Evolutionary conservation across 768 basidiomycete species (phyloP), one percentile per base, ranked within the genome.

Genomic region (Kwoniella heveanensis): DNA sequence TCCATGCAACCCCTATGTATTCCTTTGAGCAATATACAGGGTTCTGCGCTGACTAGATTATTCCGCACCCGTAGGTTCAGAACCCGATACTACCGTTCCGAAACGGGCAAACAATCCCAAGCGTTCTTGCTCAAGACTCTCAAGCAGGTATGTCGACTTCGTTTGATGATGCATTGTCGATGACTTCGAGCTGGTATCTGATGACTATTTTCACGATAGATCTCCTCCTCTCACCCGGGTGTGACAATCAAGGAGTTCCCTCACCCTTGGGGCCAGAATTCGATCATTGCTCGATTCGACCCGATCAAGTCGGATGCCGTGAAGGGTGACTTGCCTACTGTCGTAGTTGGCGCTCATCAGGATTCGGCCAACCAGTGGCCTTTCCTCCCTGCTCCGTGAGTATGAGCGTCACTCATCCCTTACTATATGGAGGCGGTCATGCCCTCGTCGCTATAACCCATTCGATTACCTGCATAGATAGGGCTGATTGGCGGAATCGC

Each of bases 191-290:
- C 49, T 54, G 52, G 32, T 29, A 54, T 36, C 50, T 19, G 17
- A 19, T 8, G 6, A 8, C 22, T 24, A 49, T 24, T 26, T 26
- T 22, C 22, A 62, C 21, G 2, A 22, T 53, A 71, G 74, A 62
- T 73, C 60, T 61, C 72, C 25, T 53, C 66, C 13, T 32, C 27
- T 29, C 59, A 73, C 67, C 57, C 68, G 1, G 63, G 62, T 17
- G 90, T 95, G 70, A 84, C 84, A 6, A 79, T 92, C 61, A 81
- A 83, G 25, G 79, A 80, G 39, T 82, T 82, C 68, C 56, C 76
- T 9, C 82, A 82, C 57, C 53, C 78, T 10, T 76, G 91, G 92
- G 88, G 88, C 10, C 93, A 96, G 83, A 88, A 89, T 79, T 85
- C 71, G 49, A 78, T 82, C 68, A 81, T 82, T 50, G 79, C 68